These are phyloP conservation scores for Solanum bukasovii DNA, from an alignment of 257 asterid species.

Conservation along the genomic window DNA sequence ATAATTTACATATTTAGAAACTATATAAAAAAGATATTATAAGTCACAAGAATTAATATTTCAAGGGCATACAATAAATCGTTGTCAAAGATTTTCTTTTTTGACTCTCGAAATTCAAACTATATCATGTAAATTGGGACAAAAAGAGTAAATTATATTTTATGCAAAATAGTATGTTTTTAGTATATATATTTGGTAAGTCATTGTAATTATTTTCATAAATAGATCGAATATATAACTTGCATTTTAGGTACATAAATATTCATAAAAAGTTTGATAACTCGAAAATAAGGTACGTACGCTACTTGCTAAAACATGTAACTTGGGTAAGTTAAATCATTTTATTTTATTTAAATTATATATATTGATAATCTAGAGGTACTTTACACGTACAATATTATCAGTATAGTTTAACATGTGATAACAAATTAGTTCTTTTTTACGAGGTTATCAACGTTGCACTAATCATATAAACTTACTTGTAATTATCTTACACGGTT, in stretches of 20 bases:
- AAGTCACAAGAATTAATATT: too few relatives aligned
- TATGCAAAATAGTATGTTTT: too few relatives aligned
- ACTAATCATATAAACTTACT: neutral
- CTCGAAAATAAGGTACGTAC: neutral
- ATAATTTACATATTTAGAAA: too few relatives aligned
- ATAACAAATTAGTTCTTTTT: neutral
- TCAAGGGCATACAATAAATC: neutral
- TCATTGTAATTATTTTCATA: neutral
- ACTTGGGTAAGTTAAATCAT: neutral
- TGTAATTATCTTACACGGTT: neutral
- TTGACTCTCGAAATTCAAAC: neutral
- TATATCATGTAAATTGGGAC: too few relatives aligned
- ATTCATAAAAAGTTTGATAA: neutral
- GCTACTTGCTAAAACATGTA: too few relatives aligned
- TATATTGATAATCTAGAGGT: too few relatives aligned
- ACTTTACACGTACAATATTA: too few relatives aligned
- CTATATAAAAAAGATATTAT: too few relatives aligned
- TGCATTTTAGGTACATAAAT: neutral
- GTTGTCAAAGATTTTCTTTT: neutral
- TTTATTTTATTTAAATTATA: too few relatives aligned
- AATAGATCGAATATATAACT: too few relatives aligned
- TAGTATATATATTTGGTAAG: too few relatives aligned
- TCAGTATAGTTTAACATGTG: neutral
- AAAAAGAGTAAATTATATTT: too few relatives aligned
- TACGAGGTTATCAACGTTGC: neutral